Conservation (phyloP, 208 protist genomes). For the Phytomonas serpens region DNA sequence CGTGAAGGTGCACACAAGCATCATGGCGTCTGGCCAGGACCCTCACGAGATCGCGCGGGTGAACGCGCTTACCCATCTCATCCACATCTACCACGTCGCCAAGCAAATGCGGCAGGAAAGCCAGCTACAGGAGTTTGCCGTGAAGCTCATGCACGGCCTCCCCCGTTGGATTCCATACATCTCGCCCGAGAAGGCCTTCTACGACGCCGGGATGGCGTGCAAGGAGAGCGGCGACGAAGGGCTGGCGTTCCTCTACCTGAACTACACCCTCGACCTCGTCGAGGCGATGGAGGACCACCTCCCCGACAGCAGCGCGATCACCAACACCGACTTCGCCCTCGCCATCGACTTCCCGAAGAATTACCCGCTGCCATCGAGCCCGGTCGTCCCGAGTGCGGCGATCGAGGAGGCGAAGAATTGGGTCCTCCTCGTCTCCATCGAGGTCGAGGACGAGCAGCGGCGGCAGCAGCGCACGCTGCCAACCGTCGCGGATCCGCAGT, state of each 20-base stretch:
- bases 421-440: conserved; percentile 89
- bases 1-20: conserved; percentile 64
- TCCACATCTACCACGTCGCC: conserved; percentile 81
- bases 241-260: conserved; percentile 94
- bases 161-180: conserved; percentile 89
- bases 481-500: conserved; percentile 55
- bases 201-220: conserved; percentile 91
- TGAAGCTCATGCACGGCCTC: conserved; percentile 86
- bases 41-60: conserved; percentile 67
- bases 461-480: conserved; percentile 40
- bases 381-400: conserved; percentile 27
- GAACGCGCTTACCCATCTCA: conserved; percentile 51
- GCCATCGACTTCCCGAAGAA: conserved; percentile 81
- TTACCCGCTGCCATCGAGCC: conserved; percentile 67
- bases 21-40: conserved; percentile 73
- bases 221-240: conserved; percentile 45
- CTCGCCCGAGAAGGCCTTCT: conserved; percentile 94
- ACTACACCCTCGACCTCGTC: conserved; percentile 93
- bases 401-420: conserved; percentile 88
- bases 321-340: conserved; percentile 86
- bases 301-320: conserved; percentile 57
- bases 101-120: conserved; percentile 51
- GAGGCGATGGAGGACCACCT: conserved; percentile 92
- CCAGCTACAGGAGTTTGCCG: conserved; percentile 57
- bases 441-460: conserved; percentile 31